These are phyloP conservation scores for Solanum pinnatisectum DNA, from an alignment of 257 asterid genomes.

Conservation along the genomic window DNA sequence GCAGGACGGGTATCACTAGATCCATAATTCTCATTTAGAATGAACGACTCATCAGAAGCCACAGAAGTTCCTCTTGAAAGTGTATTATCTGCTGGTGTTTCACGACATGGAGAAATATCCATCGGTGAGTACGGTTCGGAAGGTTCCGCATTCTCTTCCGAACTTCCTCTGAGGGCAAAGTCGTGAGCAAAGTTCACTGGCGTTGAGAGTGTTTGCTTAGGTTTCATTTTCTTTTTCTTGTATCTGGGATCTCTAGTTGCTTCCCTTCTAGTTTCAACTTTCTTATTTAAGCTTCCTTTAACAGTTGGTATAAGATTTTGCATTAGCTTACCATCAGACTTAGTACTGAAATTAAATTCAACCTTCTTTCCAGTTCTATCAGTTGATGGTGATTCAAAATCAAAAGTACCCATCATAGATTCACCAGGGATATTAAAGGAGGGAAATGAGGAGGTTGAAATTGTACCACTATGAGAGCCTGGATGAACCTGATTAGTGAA, in stretches of 20 bases:
- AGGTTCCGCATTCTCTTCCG: constrained; percentile 33
- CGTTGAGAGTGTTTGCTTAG: constrained; percentile 30
- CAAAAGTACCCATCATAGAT: constrained; percentile 20
- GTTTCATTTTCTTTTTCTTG: constrained; percentile 76
- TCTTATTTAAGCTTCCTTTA: constrained; percentile 39
- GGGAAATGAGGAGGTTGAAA: constrained; percentile 23
- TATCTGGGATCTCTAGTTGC: constrained; percentile 38
- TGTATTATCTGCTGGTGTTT: constrained; percentile 31
- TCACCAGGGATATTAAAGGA: constrained; percentile 18
- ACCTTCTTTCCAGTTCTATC: constrained; percentile 36
- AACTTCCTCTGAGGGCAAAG: constrained; percentile 28
- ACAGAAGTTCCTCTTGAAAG: constrained; percentile 66
- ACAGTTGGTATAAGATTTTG: constrained; percentile 41
- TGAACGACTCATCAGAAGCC: constrained; percentile 52
- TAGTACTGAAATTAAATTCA: constrained; percentile 46
- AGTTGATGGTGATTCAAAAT: constrained; percentile 23
- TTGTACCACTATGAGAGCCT: constrained; percentile 18
- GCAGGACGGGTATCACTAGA: constrained; percentile 30
- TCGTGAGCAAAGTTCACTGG: constrained; percentile 39
- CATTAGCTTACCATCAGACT: constrained; percentile 24
- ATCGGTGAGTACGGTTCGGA: constrained; percentile 79
- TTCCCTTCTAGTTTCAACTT: constrained; percentile 54
- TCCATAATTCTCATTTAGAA: constrained; percentile 31
- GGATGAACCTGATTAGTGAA: constrained; percentile 14
- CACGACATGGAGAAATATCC: constrained; percentile 87